Evolutionary conservation across 1,139 yeast genomes (phyloP), one percentile per base, ranked within the genome.

Genomic region (Kodamaea sp.): DNA sequence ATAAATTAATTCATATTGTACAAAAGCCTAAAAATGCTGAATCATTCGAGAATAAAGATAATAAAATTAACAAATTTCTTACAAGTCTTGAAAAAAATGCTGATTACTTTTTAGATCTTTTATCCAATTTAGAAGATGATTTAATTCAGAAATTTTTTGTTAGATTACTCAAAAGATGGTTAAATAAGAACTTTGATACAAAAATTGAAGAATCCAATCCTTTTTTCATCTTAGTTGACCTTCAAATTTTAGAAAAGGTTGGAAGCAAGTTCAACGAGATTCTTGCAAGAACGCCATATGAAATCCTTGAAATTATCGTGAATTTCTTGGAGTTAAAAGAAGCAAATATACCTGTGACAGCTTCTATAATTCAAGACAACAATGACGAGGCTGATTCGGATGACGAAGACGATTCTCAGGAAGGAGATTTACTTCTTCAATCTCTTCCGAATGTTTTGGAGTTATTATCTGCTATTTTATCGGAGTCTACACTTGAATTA

Each of bases 201-300:
- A 36, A 47, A 3, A 57, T 53, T 2, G 64, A 54, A 2, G 70
- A 61, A 9, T 63, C 64, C 5, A 71, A 75, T 44, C 85, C 89
- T 6, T 73, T 82, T 41, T 52, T 72, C 11, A 70, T 77, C 32
- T 63, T 88, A 34, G 65, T 79, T 6, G 83, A 84, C 53, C 66
- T 86, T 43, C 76, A 84, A 43, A 55, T 87, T 11, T 61, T 89
- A 35, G 92, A 88, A 51, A 63, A 65, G 12, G 60, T 87, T 32
- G 78, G 81, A n/a, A 73, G 73, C 10, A 69, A 69, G 24, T 83
- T 84, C 49, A 82, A 78, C 44, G 78, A 79, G 7, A 72, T 71
- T 33, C 60, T 90, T 29, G 73, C 87, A 8, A 75, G 74, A 28
- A 77, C 84, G 3, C 84, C 94, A 0, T 57, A 58, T 5, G 86